Percentiles rank a stretch among this genome's conserved stretches.
Evolutionary conservation across 2,329 filamentous ascomycete genomes (phyloP).

Genomic region (Aquanectria penicillioides): DNA sequence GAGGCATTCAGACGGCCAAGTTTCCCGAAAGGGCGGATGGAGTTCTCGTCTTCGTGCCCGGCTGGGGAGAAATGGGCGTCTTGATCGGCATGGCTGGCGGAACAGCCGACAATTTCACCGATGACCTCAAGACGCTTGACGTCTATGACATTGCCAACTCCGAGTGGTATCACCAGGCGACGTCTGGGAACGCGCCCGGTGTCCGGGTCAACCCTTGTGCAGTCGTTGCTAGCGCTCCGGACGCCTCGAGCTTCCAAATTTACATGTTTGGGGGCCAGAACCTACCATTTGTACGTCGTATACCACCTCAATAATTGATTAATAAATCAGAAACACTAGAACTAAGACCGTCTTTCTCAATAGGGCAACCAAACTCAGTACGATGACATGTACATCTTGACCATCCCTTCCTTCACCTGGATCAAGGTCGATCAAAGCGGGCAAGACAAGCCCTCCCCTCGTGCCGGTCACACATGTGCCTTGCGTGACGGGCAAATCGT

Average conservation of each 20-base stretch:
- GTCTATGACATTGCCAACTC: conserved; percentile 72
- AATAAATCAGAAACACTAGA: not conserved
- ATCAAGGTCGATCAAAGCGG: conserved; percentile 62
- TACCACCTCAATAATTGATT: not conserved
- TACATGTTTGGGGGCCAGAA: conserved; percentile 84
- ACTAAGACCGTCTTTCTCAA: conserved; percentile 14
- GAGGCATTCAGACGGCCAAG: conserved; percentile 71
- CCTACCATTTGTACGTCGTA: conserved; percentile 64
- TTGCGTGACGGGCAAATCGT: conserved; percentile 70
- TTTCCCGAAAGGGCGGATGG: conserved; percentile 82
- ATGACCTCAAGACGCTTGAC: conserved; percentile 65
- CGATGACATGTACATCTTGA: conserved; percentile 71
- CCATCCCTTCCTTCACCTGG: conserved; percentile 72
- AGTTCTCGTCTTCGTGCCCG: conserved; percentile 76
- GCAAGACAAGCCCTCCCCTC: conserved; percentile 63
- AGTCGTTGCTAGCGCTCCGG: conserved; percentile 70
- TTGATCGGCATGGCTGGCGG: conserved; percentile 79
- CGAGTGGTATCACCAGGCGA: conserved; percentile 69
- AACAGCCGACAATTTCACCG: conserved; percentile 73
- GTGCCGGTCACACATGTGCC: conserved; percentile 63
- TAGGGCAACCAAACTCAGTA: conserved; percentile 65
- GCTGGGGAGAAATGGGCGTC: conserved; percentile 76
- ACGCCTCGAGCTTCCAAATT: conserved; percentile 79
- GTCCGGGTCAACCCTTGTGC: conserved; percentile 69
- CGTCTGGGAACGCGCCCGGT: conserved; percentile 62